Evolutionary conservation across 2,329 filamentous ascomycete genomes (phyloP).

Genomic region (Claviceps spartinae): DNA sequence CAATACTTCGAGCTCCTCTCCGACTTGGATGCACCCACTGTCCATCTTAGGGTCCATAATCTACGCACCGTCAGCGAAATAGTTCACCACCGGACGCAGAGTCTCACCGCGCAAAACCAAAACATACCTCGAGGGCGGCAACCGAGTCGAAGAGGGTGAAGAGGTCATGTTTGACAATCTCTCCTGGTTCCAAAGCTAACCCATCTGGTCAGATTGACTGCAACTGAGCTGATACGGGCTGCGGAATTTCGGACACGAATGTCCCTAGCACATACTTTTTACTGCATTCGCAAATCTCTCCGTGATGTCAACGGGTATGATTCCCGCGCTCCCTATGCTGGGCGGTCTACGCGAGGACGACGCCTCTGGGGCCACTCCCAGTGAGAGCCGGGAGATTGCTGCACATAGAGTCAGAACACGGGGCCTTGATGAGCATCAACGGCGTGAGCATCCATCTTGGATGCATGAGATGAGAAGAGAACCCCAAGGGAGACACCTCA

Average conservation of each 20-base stretch:
- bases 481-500: background rate
- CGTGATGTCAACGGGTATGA: constrained; percentile 46
- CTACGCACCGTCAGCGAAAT: constrained; percentile 29
- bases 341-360: constrained; percentile 23
- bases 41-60: constrained; percentile 99
- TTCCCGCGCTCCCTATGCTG: constrained; percentile 30
- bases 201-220: constrained; percentile 13
- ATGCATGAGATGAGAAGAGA: too few species aligned
- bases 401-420: constrained; percentile 13
- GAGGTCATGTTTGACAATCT: constrained; percentile 83
- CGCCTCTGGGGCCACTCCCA: constrained; percentile 20
- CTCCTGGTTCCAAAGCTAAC: constrained; percentile 60
- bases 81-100: background rate
- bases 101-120: background rate
- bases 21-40: constrained; percentile 67
- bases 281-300: constrained; percentile 39
- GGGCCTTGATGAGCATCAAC: background rate
- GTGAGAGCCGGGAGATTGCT: constrained; percentile 29
- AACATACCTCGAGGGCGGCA: constrained; percentile 58
- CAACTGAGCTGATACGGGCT: background rate
- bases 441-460: background rate
- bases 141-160: constrained; percentile 95
- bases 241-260: background rate
- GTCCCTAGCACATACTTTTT: constrained; percentile 27
- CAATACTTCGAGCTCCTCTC: constrained; percentile 69